Base-by-base conservation (phyloP, 2,329 filamentous ascomycete species). In the Epichloe amarillans region DNA sequence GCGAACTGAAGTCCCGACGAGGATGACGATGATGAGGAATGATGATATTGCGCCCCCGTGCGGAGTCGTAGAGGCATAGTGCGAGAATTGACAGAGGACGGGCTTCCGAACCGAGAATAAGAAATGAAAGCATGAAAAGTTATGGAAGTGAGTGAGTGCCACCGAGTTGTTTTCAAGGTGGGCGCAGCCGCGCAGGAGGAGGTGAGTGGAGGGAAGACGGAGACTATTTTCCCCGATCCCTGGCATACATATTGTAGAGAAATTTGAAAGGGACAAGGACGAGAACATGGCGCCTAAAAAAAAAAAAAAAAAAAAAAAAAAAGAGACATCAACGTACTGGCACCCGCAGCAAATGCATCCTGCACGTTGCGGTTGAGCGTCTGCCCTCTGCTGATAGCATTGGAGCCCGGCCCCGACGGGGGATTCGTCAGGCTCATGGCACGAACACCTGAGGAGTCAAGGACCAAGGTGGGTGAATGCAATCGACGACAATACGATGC, bases 291-390 rank as follows among this genome's bases (percentile, higher is more conserved):
- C 36, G n/a, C n/a, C n/a, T n/a, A n/a, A n/a, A n/a, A n/a, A n/a
- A n/a, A n/a, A n/a, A n/a, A 35, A 50, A n/a, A 49, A 39, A 26
- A 26, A 26, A 6, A 23, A 6, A 23, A 2, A 23, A 0, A 30
- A 21, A 43, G 30, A 23, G 30, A 37, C 19, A 36, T 42, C 14
- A 37, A 47, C 46, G 12, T 46, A 48, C 44, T 46, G 21, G 60
- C 71, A 80, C 79, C 51, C 26, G 82, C 77, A 69, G 82, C 76
- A 69, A 82, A 81, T 38, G 75, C 73, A 54, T 77, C 72, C 64
- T 81, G 77, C 50, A 79, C 75, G 57, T 72, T 79, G 60, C 78
- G 71, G 68, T 82, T 82, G 50, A 80, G 64, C 30, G 67, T 68
- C 58, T 74, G 72, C 45, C 55, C 53, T 54, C 55, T 38, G 54